Base-by-base conservation (phyloP, 805 yeast genomes). In the Myxozyma neotropica region DNA sequence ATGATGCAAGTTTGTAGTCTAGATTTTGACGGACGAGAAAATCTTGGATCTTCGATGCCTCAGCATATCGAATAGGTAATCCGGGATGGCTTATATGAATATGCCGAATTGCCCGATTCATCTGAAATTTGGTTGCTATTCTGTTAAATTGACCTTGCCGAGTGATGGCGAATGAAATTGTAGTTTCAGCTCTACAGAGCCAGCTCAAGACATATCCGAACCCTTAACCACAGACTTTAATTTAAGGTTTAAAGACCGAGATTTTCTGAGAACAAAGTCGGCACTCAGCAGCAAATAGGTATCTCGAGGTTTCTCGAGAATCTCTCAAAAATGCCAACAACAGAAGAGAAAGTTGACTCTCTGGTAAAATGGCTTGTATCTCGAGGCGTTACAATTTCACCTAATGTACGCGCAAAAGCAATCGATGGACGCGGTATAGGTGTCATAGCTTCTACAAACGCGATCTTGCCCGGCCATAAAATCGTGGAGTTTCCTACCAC, bases 391-490 rank as follows among this genome's bases (percentile, higher is more conserved):
- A 4, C 13, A 15, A 48, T 73, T 38, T 68, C 74, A 13, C 53
- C 59, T 1, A 61, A 61, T 35, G 42, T 73, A 13, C 67, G 66
- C 1, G 78, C 85, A 6, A 69, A 67, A 12, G 79, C 81, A 31
- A 74, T 79, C 12, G 65, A 67, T 1, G 75, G 72, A 8, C 75
- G 82, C 15, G 96, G 96, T 17, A 79, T 91, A 70, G 88, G 89
- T 57, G 78, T 89, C 26, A 74, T 79, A 21, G 57, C 21, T 2
- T 69, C 69, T 0, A 7, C 43, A 15, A 51, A 58, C 1, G 35
- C 31, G 43, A 15, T 89, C n/a, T 64, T 59, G 3, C 64, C 68
- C 12, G 73, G 78, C 49, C 82, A 82, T 54, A 70, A 71, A 15
- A 67, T 89, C 17, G 75, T 88, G 5, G 77, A 78, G 46, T 81